phyloP scores from a whole-genome alignment of 352 stramenopile species.

The Pythium volutum region DNA sequence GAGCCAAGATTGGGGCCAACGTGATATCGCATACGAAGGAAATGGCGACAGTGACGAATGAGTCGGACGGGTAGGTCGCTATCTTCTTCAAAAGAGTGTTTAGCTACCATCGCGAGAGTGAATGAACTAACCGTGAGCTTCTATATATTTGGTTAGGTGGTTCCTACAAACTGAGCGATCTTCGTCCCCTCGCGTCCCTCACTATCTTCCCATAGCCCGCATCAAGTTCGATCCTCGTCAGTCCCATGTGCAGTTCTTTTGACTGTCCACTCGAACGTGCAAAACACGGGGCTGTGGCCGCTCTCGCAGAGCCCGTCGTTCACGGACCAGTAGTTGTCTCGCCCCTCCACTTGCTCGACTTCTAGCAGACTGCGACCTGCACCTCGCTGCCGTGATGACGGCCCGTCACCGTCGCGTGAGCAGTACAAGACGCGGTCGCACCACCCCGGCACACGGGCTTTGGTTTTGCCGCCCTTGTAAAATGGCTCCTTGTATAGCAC shows the following conservation, averaged over 20 bases:
- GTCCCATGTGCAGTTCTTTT: neutral
- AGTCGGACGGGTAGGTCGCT: neutral
- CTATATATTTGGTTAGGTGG: no score
- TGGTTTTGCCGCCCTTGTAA: conserved; percentile 87
- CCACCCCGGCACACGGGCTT: conserved; percentile 83
- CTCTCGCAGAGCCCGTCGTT: conserved; percentile 58
- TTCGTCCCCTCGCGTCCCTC: neutral
- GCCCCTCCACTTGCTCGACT: conserved; percentile 37
- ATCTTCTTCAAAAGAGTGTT: neutral
- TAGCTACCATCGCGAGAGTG: no score
- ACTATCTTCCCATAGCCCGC: no score
- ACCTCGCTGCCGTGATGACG: no score
- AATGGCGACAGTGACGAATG: neutral
- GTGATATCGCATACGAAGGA: neutral
- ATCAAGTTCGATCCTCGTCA: neutral
- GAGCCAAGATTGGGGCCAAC: neutral
- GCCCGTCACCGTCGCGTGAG: conserved; percentile 30
- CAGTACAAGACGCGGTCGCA: conserved; percentile 85
- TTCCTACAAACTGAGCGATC: no score
- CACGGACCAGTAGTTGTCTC: conserved; percentile 62
- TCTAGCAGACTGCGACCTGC: conserved; percentile 16
- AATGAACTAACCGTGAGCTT: no score
- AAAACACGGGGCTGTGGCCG: conserved; percentile 64
- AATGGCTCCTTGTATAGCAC: conserved; percentile 87
- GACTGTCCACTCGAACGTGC: conserved; percentile 35